Base-by-base conservation (phyloP, 75 land plant genomes). In the Isoetes taiwanensis region DNA sequence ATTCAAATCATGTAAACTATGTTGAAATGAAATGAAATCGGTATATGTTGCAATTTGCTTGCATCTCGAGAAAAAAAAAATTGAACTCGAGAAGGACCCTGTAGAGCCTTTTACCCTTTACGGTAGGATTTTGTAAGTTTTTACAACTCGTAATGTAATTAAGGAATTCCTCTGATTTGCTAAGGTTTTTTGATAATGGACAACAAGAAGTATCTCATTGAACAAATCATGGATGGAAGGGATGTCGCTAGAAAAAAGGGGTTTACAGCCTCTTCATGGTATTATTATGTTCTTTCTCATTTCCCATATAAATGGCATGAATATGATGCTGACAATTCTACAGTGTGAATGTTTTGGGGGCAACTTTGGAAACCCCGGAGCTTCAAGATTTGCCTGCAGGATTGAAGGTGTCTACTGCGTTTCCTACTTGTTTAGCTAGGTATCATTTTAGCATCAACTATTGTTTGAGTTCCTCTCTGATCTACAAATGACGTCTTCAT, bases 241-340 rank as follows among this genome's bases (percentile, higher is more conserved):
- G 50, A 65, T 21, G 60, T 69, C 30, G 71, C 59, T 32, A 28
- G 72, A 42, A 69, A 42, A 37, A 69, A 65, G 30, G 72, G 72
- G 5, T 67, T 69, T 29, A 69, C 72, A 33, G 69, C 70, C 30
- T 67, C 70, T 41, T 59, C 70, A 28, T 69, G 72, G 72, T 69
- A 32, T 10, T 30, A 27, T 24, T 52, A 11, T 41, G n/a, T n/a
- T n/a, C n/a, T n/a, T n/a, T n/a, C n/a, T n/a, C n/a, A n/a, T n/a
- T n/a, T n/a, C n/a, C n/a, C n/a, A n/a, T n/a, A n/a, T n/a, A n/a
- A n/a, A n/a, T n/a, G n/a, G n/a, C n/a, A n/a, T n/a, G n/a, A n/a
- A n/a, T n/a, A n/a, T n/a, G n/a, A n/a, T n/a, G n/a, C n/a, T n/a
- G n/a, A n/a, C n/a, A n/a, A 56, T 26, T 26, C 24, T 66, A 58